These are phyloP conservation scores for Tuber indicum DNA, from an alignment of 495 filamentous ascomycete genomes.

Conservation along the genomic window DNA sequence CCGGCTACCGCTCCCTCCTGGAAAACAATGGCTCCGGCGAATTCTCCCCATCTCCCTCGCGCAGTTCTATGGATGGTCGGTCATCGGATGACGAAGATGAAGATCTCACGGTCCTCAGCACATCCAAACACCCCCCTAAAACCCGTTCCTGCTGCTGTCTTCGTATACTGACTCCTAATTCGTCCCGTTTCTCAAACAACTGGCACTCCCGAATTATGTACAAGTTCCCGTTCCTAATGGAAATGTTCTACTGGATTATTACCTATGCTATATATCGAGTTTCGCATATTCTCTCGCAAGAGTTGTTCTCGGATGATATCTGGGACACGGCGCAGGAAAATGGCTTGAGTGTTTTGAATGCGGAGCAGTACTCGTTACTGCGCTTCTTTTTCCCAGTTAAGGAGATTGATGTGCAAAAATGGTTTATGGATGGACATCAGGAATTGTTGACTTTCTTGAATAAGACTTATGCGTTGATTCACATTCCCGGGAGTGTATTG, in stretches of 20 bases:
- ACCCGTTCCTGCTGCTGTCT: slow-evolving; percentile 48
- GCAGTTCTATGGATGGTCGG: slow-evolving; percentile 1
- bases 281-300: slow-evolving; percentile 56
- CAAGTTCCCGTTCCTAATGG: slow-evolving; percentile 67
- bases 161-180: slow-evolving; percentile 52
- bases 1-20: slow-evolving; percentile 42
- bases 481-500: slow-evolving; percentile 62
- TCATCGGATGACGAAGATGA: slow-evolving; percentile 36
- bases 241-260: slow-evolving; percentile 75
- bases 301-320: slow-evolving; percentile 55
- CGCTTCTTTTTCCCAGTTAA: slow-evolving; percentile 53
- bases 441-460: slow-evolving; percentile 55
- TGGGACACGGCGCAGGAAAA: slow-evolving; percentile 63
- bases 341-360: slow-evolving; percentile 55
- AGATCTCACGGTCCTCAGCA: slow-evolving; percentile 35
- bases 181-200: slow-evolving; percentile 52
- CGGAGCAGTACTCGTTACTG: slow-evolving; percentile 53
- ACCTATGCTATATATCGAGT: slow-evolving; percentile 60
- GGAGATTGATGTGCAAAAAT: slow-evolving; percentile 54
- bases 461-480: slow-evolving; percentile 57
- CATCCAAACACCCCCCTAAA: slow-evolving; percentile 48
- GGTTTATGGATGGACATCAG: slow-evolving; percentile 55
- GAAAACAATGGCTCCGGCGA: slow-evolving; percentile 40
- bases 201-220: slow-evolving; percentile 58
- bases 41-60: slow-evolving; percentile 44